These are phyloP conservation scores for Globisporangium perplexum DNA, from an alignment of 352 stramenopile species.

Conservation along the genomic window DNA sequence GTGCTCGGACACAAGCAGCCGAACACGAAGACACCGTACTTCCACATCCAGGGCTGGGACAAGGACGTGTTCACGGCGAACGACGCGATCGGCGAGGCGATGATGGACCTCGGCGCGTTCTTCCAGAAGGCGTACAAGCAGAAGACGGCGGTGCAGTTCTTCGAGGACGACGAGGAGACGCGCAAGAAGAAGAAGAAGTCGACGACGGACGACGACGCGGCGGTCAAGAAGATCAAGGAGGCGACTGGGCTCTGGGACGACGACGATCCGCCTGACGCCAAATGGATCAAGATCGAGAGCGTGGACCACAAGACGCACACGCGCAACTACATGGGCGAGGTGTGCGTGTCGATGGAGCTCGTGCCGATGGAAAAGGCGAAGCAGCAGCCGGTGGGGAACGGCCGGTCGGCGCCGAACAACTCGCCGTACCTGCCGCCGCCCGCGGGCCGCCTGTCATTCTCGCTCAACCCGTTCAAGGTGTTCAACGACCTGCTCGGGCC, in stretches of 20 bases:
- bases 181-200: conserved; percentile 78
- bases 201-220: conserved; percentile 60
- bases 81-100: conserved; percentile 88
- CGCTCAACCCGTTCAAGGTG: conserved; percentile 89
- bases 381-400: conserved; percentile 70
- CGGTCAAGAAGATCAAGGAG: conserved; percentile 81
- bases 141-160: conserved; percentile 73
- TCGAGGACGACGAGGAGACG: conserved; percentile 74
- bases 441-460: conserved; percentile 87
- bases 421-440: conserved; percentile 90
- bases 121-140: conserved; percentile 81
- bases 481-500: conserved; percentile 84
- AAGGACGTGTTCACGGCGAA: conserved; percentile 91
- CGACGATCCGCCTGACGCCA: conserved; percentile 69
- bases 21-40: conserved; percentile 90
- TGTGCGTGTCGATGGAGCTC: conserved; percentile 86
- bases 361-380: conserved; percentile 84
- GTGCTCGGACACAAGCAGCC: conserved; percentile 78
- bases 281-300: conserved; percentile 81
- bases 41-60: conserved; percentile 93
- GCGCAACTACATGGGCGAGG: conserved; percentile 80
- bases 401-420: conserved; percentile 88
- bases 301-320: conserved; percentile 78
- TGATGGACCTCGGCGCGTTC: conserved; percentile 63
- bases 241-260: conserved; percentile 83